phyloP scores from a whole-genome alignment of 345 rosid species.

The Hirschfeldia incana region DNA sequence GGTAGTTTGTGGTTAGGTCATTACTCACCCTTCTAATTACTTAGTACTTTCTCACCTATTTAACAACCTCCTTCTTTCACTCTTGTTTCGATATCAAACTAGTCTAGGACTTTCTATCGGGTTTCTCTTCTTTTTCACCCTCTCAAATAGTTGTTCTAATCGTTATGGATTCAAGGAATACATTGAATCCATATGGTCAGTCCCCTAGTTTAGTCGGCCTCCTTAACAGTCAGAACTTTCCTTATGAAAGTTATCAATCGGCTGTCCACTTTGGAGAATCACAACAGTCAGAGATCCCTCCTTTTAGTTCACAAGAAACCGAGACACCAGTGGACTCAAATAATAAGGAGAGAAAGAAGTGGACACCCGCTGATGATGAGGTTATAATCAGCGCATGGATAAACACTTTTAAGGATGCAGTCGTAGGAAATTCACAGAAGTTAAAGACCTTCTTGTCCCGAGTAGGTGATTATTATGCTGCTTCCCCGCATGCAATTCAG shows the following conservation, averaged over 20 bases:
- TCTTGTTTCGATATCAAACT: too few relatives aligned
- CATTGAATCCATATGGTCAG: background rate
- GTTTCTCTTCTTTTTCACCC: background rate
- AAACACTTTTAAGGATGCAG: background rate
- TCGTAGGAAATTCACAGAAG: background rate
- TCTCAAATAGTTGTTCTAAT: too few relatives aligned
- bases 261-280: background rate
- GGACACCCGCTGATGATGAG: background rate
- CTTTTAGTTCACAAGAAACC: background rate
- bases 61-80: too few relatives aligned
- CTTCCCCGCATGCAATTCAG: background rate
- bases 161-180: background rate
- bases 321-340: background rate
- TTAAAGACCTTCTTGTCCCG: background rate
- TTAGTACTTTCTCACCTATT: too few relatives aligned
- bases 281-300: background rate
- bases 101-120: background rate
- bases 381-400: background rate
- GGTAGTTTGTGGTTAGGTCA: too few relatives aligned
- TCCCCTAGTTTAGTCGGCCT: background rate
- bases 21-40: too few relatives aligned
- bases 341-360: background rate
- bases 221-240: background rate
- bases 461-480: background rate
- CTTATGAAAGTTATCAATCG: background rate